Base-by-base conservation (phyloP, 208 protist genomes). In the Trypanosoma cruzi region DNA sequence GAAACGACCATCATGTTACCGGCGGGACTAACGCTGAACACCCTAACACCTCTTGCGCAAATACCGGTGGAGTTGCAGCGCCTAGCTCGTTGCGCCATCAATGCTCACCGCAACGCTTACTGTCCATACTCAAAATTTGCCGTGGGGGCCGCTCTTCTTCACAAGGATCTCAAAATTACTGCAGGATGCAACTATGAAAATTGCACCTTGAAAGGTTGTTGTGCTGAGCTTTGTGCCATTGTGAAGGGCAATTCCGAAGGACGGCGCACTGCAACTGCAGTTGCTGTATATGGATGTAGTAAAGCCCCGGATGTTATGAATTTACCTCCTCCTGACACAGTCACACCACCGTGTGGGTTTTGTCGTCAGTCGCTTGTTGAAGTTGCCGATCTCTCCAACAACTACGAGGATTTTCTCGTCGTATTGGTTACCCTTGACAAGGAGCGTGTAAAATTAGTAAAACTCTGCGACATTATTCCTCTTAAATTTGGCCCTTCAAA, bases 161-260 rank as follows among this genome's bases (percentile, higher is more conserved):
- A 96, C 64, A 58, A 68, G 1, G 86, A 95, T 46, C 59, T 46
- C n/a, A 73, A 20, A 31, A 63, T 93, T 31, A 96, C 90, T 6
- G 36, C 55, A 14, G 90, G 90, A 13, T 93, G 87, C 69, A 96
- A 96, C 66, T 96, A 93, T 65, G 90, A 96, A 66, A 96, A 93
- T 65, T 93, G 87, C 71, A 88, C 77, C 4, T 68, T 85, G 37
- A 89, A 96, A 62, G 54, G 85, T 3, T 91, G 78, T 68, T 96
- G 90, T 71, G 90, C 90, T 22, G 90, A 96, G 75, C 83, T 85
- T 26, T 93, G 88, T 65, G 90, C 90, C 22, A 93, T 96, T 67
- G 85, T 93, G 50, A 79, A 80, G 46, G 88, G 85, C 0, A 96
- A 96, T 62, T 66, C 75, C 2, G 79, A 91, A 42, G 90, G 90